Evolutionary conservation across 352 stramenopile species (phyloP).

Genomic region (Phytophthora tubulina): DNA sequence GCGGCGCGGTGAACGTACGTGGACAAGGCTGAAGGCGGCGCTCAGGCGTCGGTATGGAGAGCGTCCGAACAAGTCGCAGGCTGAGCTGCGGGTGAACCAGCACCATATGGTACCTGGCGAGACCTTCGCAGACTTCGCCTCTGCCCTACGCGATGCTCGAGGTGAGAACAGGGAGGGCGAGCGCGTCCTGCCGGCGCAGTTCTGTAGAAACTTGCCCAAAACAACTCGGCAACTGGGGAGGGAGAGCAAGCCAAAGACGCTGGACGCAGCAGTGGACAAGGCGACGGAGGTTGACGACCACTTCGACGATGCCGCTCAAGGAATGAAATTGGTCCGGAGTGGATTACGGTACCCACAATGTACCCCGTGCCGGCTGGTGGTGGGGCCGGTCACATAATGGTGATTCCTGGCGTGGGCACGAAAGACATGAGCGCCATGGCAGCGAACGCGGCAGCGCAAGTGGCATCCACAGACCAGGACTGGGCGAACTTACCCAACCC

Average conservation of each 20-base stretch:
- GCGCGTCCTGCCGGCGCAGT: not conserved
- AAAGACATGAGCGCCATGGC: too few species aligned
- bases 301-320: not conserved
- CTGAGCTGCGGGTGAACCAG: not conserved
- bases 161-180: not conserved
- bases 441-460: too few species aligned
- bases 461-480: too few species aligned
- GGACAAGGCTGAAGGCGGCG: not conserved
- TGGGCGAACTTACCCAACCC: too few species aligned
- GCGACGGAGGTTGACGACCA: not conserved
- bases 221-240: not conserved
- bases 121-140: not conserved
- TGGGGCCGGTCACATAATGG: not conserved
- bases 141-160: not conserved
- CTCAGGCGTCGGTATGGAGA: not conserved
- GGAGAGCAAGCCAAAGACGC: not conserved
- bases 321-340: not conserved
- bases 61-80: not conserved
- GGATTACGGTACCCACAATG: not conserved
- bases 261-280: not conserved
- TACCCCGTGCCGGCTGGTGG: not conserved
- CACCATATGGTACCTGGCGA: not conserved
- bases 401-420: not conserved
- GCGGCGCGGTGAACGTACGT: not conserved
- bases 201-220: not conserved